Percentiles rank a stretch among this genome's conserved stretches.
Evolutionary conservation across 2,329 filamentous ascomycete genomes (phyloP).

Genomic region (Tympanopsis confertula): DNA sequence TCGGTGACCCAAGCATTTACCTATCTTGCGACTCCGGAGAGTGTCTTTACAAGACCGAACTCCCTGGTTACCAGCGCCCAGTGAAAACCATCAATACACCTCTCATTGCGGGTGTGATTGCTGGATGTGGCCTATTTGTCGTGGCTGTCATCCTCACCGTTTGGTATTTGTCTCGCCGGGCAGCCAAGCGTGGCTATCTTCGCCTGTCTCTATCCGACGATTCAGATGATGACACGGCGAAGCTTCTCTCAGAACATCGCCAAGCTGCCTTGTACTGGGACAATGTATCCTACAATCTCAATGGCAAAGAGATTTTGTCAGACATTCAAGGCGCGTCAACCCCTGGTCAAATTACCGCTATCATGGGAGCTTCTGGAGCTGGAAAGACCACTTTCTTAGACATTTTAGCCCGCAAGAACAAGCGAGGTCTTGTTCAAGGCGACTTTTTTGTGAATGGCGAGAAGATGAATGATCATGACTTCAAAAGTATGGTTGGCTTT

Average conservation of each 20-base stretch:
- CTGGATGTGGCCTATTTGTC: slow-evolving; percentile 72
- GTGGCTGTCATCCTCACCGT: slow-evolving; percentile 73
- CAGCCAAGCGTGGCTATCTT: slow-evolving; percentile 59
- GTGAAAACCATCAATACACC: slow-evolving; percentile 95
- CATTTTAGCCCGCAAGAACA: slow-evolving; percentile 93
- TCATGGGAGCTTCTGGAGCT: slow-evolving; percentile 96
- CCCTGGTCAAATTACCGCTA: slow-evolving; percentile 88
- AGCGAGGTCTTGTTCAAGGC: slow-evolving; percentile 67
- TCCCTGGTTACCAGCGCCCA: slow-evolving; percentile 79
- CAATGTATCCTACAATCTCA: slow-evolving; percentile 75
- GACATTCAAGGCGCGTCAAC: slow-evolving; percentile 77
- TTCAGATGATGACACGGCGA: slow-evolving; percentile 75
- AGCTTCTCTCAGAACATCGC: slow-evolving; percentile 83
- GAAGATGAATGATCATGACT: slow-evolving; percentile 72
- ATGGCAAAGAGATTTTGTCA: slow-evolving; percentile 74
- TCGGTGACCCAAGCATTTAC: slow-evolving; percentile 82
- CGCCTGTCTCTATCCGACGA: slow-evolving; percentile 55
- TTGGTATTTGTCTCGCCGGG: slow-evolving; percentile 79
- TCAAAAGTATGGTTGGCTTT: slow-evolving; percentile 85
- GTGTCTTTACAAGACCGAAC: slow-evolving; percentile 83
- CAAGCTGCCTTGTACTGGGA: slow-evolving; percentile 81
- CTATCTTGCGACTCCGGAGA: slow-evolving; percentile 77
- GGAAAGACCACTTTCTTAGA: slow-evolving; percentile 97
- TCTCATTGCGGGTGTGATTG: slow-evolving; percentile 87
- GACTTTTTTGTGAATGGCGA: slow-evolving; percentile 91